Evolutionary conservation across 2,329 filamentous ascomycete species (phyloP).

Genomic region (Aspergillus texensis): DNA sequence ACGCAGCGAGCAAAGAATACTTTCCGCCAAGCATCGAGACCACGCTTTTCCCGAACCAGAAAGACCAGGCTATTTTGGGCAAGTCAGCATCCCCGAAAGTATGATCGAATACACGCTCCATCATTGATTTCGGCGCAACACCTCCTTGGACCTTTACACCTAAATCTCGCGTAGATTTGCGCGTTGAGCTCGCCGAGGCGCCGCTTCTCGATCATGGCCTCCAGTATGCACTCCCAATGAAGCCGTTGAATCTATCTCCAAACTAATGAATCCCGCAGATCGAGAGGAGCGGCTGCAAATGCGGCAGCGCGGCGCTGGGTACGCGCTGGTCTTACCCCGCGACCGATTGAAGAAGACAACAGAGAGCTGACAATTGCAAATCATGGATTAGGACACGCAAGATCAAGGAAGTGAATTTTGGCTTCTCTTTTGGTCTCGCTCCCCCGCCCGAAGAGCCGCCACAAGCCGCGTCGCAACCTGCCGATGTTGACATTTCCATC

Average conservation of each 20-base stretch:
- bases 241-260: not conserved
- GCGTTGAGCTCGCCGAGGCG: conserved; percentile 34
- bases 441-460: conserved; percentile 21
- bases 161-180: conserved; percentile 26
- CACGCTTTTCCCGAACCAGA: not conserved
- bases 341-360: conserved; percentile 13
- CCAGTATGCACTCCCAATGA: conserved; percentile 33
- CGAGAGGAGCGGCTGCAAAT: conserved; percentile 59
- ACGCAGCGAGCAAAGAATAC: too few relatives aligned
- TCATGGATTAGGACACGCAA: conserved; percentile 47
- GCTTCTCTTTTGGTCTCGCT: conserved; percentile 49
- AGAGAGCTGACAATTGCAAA: conserved; percentile 26
- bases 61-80: not conserved
- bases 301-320: conserved; percentile 61
- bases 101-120: conserved; percentile 8
- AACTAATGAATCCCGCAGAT: conserved; percentile 35
- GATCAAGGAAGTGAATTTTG: conserved; percentile 53
- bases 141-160: not conserved
- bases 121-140: conserved; percentile 8
- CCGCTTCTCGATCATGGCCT: conserved; percentile 41
- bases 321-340: conserved; percentile 38
- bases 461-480: conserved; percentile 31
- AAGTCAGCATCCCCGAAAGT: not conserved
- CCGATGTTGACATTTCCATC: conserved; percentile 20
- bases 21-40: not conserved